Evolutionary conservation across 306 rosid genomes (phyloP).

Genomic region (Urtica urens): DNA sequence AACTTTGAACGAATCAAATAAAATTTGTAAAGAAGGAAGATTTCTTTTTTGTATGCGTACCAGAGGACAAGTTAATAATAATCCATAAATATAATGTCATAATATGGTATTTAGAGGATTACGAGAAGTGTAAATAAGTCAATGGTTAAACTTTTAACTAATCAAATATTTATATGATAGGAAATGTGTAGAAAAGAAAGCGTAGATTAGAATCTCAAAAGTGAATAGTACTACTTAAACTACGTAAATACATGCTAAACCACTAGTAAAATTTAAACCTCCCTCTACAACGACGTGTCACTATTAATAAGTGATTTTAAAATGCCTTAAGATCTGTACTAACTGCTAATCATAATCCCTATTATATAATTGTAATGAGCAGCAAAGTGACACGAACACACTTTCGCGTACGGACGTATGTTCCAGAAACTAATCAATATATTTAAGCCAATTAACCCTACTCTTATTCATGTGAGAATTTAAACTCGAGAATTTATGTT

Average conservation of each 20-base stretch:
- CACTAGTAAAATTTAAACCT: not conserved
- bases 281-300: not conserved
- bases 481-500: slow-evolving; percentile 23
- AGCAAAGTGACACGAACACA: slow-evolving; percentile 31
- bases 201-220: not conserved
- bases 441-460: slow-evolving; percentile 25
- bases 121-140: not conserved
- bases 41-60: too few species aligned
- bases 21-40: not conserved
- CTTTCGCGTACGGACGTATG: slow-evolving; percentile 11
- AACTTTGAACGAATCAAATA: not conserved
- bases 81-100: not conserved
- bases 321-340: slow-evolving; percentile 13
- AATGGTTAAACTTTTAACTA: not conserved
- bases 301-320: not conserved
- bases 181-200: not conserved
- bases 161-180: not conserved
- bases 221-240: not conserved
- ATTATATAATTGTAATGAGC: slow-evolving; percentile 29
- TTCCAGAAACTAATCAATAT: slow-evolving; percentile 30
- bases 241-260: slow-evolving; percentile 1
- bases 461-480: slow-evolving; percentile 15
- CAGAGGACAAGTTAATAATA: too few species aligned
- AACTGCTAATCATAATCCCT: not conserved
- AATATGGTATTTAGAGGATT: not conserved